These are phyloP conservation scores for Climacium dendroides DNA, from an alignment of 225 moss, liverwort and hornwort genomes.

Conservation along the genomic window DNA sequence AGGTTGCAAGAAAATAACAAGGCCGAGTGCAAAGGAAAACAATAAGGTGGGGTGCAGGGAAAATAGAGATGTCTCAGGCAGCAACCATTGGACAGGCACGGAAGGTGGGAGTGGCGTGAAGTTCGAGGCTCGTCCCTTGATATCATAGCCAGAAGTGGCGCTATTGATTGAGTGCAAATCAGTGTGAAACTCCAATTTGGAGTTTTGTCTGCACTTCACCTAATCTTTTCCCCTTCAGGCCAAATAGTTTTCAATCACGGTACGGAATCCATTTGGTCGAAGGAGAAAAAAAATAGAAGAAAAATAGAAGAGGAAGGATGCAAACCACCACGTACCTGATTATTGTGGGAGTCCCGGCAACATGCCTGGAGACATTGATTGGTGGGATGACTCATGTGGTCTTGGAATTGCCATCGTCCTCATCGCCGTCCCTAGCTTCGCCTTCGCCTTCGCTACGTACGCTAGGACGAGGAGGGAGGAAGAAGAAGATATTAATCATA, in stretches of 20 bases:
- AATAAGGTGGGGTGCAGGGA: background rate
- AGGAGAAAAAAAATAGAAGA: background rate
- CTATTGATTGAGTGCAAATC: background rate
- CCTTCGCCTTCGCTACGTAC: no score
- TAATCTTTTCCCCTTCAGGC: background rate
- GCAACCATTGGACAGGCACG: background rate
- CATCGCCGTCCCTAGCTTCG: background rate
- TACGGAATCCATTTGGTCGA: background rate
- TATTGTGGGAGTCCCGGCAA: background rate
- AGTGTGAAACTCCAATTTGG: background rate
- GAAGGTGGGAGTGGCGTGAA: background rate
- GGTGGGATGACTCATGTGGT: background rate
- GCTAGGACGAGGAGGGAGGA: no score
- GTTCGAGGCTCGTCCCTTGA: background rate
- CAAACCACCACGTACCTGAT: background rate
- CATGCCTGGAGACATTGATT: background rate
- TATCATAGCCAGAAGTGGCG: background rate
- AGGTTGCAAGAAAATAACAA: no score
- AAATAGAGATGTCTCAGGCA: background rate
- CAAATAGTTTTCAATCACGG: background rate
- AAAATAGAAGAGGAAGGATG: background rate
- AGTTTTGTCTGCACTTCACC: background rate
- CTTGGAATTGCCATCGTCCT: background rate
- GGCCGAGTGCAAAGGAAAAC: no score
- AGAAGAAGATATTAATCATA: background rate